phyloP scores from a whole-genome alignment of 2,329 filamentous ascomycete species.

The Fusarium decemcellulare region DNA sequence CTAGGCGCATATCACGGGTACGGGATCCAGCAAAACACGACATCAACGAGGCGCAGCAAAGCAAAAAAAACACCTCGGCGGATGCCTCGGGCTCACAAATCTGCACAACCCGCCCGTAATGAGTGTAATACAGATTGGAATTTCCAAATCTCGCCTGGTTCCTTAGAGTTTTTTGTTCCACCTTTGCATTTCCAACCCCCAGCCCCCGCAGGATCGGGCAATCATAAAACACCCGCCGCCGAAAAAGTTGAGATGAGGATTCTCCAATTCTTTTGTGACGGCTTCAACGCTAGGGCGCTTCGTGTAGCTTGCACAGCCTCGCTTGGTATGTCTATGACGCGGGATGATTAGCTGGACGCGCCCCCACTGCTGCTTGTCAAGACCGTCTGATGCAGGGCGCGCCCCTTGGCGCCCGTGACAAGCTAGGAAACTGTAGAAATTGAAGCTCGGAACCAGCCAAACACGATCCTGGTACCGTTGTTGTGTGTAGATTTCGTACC shows the following conservation, averaged over 20 bases:
- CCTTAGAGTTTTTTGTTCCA: not conserved
- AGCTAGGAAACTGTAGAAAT: too few relatives aligned
- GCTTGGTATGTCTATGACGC: constrained; percentile 10
- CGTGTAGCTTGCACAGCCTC: constrained; percentile 4
- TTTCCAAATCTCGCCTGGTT: not conserved
- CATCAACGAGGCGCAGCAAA: constrained; percentile 2
- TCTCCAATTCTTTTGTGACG: too few relatives aligned
- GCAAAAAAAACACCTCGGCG: not conserved
- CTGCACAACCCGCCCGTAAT: not conserved
- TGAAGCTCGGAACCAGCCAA: too few relatives aligned
- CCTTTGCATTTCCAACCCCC: too few relatives aligned
- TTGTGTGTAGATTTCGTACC: not conserved
- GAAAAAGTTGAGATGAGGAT: too few relatives aligned
- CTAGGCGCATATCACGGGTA: too few relatives aligned
- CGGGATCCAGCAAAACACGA: not conserved
- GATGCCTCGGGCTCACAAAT: not conserved
- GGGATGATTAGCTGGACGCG: not conserved
- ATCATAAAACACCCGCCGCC: too few relatives aligned
- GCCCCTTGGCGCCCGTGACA: too few relatives aligned
- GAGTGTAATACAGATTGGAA: not conserved
- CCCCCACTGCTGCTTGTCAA: not conserved
- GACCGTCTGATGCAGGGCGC: constrained; percentile 4
- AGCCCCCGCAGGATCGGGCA: too few relatives aligned
- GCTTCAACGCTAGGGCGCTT: not conserved
- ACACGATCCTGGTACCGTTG: not conserved